These are phyloP conservation scores for Beauveria caledonica DNA, from an alignment of 2,329 filamentous ascomycete genomes.

Conservation along the genomic window DNA sequence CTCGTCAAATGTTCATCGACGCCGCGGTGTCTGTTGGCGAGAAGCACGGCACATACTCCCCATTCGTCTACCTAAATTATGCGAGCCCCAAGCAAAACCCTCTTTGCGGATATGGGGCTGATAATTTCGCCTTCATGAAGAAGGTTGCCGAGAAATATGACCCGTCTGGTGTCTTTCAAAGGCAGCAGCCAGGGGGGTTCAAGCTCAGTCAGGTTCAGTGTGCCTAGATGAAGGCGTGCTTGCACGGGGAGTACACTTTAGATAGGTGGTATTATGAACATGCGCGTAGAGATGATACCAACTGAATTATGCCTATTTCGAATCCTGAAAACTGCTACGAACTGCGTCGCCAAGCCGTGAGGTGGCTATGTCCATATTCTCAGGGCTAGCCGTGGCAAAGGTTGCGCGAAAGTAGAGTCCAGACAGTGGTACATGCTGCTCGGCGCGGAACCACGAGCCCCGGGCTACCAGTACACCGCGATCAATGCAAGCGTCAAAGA, in stretches of 20 bases:
- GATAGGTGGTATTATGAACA: background rate
- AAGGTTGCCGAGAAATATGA: slow-evolving; percentile 25
- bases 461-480: slow-evolving; percentile 73
- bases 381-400: slow-evolving; percentile 69
- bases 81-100: slow-evolving; percentile 29
- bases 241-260: background rate
- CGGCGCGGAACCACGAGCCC: slow-evolving; percentile 86
- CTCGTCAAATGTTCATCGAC: slow-evolving; percentile 5
- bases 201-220: slow-evolving; percentile 14
- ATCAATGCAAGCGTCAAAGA: slow-evolving; percentile 70
- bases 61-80: slow-evolving; percentile 34
- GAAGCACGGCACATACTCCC: slow-evolving; percentile 6
- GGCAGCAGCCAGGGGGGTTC: slow-evolving; percentile 21
- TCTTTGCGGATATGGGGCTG: slow-evolving; percentile 28
- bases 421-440: slow-evolving; percentile 48
- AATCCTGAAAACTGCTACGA: slow-evolving; percentile 24
- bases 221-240: background rate
- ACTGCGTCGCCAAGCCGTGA: slow-evolving; percentile 69
- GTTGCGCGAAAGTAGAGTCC: slow-evolving; percentile 85
- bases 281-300: background rate
- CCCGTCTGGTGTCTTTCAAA: slow-evolving; percentile 25
- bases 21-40: slow-evolving; percentile 5
- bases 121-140: slow-evolving; percentile 25
- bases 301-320: background rate
- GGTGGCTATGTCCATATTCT: slow-evolving; percentile 65